A percentile compares a stretch with the other conserved stretches of the same genome.
Evolutionary conservation across 805 yeast species (phyloP).

Genomic region (Candida orba): DNA sequence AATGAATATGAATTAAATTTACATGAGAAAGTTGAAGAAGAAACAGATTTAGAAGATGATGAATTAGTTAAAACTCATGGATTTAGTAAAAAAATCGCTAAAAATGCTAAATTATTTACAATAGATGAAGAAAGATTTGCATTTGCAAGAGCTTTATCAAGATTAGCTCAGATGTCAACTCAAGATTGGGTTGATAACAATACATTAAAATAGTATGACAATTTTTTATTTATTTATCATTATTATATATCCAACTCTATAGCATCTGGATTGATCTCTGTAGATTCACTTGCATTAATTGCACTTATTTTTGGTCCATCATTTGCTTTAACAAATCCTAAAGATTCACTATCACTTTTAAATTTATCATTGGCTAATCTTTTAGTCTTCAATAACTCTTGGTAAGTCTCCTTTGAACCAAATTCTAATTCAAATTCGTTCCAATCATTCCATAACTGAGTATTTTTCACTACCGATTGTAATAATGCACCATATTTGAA

Average conservation of each 20-base stretch:
- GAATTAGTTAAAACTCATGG: constrained; percentile 71
- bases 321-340: constrained; percentile 43
- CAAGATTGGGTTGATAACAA: constrained; percentile 74
- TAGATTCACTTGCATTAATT: constrained; percentile 13
- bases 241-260: constrained; percentile 41
- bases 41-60: constrained; percentile 38
- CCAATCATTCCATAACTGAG: constrained; percentile 60
- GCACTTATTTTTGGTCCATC: constrained; percentile 29
- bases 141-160: constrained; percentile 87
- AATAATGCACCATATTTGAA: constrained; percentile 46
- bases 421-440: constrained; percentile 60
- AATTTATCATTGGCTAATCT: constrained; percentile 31
- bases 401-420: constrained; percentile 68
- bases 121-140: constrained; percentile 96
- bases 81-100: constrained; percentile 62
- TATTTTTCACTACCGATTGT: constrained; percentile 27
- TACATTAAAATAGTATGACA: constrained; percentile 3
- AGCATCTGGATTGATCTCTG: constrained; percentile 44
- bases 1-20: constrained; percentile 27
- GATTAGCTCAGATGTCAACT: constrained; percentile 90
- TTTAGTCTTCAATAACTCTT: constrained; percentile 62
- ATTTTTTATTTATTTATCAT: constrained; percentile 1
- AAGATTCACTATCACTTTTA: constrained; percentile 27
- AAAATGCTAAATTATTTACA: constrained; percentile 69
- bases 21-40: constrained; percentile 16